A percentile compares a stretch with the other conserved stretches of the same genome.
These are phyloP conservation scores for Backusella luteola DNA, from an alignment of 192 early-diverging fungal genomes.

Conservation along the genomic window DNA sequence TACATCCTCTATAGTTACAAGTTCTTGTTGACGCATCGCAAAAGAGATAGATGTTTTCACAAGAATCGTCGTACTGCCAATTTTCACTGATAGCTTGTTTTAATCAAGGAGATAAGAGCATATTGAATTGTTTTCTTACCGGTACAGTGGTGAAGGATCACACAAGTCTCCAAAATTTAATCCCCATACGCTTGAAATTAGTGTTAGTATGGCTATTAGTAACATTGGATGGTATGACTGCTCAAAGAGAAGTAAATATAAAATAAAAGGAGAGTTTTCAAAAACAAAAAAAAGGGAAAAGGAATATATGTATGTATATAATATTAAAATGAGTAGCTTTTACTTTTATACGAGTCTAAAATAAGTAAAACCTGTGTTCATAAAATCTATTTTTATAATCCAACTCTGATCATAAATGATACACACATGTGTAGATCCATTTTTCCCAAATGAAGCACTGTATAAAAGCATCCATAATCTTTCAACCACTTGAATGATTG, in stretches of 20 bases:
- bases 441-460: conserved; percentile 56
- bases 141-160: conserved; percentile 26
- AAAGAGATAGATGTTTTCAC: conserved; percentile 28
- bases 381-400: conserved; percentile 10
- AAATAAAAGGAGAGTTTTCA: neutral
- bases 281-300: neutral
- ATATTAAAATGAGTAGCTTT: no score
- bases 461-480: conserved; percentile 40
- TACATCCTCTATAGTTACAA: conserved; percentile 30
- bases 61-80: conserved; percentile 33
- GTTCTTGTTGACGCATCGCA: conserved; percentile 22
- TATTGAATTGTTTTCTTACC: conserved; percentile 4
- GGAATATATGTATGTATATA: neutral
- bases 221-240: neutral
- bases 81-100: neutral
- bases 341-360: neutral
- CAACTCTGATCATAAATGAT: neutral
- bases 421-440: conserved; percentile 43
- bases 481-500: neutral
- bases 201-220: neutral
- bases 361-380: neutral
- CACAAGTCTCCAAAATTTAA: conserved; percentile 19
- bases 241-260: neutral
- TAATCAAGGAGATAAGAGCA: neutral
- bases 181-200: neutral